Base-by-base conservation (phyloP, 1,284 basidiomycete species). In the Neonothopanus nambi region DNA sequence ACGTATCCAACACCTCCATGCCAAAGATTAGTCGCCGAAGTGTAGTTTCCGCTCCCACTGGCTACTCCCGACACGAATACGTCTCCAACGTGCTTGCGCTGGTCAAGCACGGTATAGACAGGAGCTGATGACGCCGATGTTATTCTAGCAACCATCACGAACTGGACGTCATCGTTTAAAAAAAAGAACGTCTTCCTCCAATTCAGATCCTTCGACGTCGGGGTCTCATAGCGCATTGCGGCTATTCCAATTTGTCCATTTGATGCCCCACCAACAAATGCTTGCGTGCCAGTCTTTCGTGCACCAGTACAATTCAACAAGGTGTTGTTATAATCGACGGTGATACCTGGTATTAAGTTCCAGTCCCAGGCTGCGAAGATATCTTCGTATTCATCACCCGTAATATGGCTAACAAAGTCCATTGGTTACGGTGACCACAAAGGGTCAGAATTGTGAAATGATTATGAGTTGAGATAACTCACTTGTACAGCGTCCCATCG, bases 111-210 rank as follows among this genome's bases (percentile, higher is more conserved):
- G 26, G 81, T 80, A 66, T 80, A 76, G 46, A 88, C 75, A 12
- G 81, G 75, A 5, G 75, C 70, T 46, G 58, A 62, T 51, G 73
- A 73, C 11, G 67, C 67, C 8, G 80, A 81, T 21, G 69, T 66
- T 51, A 86, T 67, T 45, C 69, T 69, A 18, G 81, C 72, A 28
- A 87, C 66, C 74, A 84, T 81, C 59, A 88, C 80, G 59, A 80
- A 77, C 62, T 85, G 78, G 36, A 83, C 71, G 60, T 84, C 79
- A 58, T 79, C 70, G 48, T 82, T 75, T 55, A 90, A 74, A 78
- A 85, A 89, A 70, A 88, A 87, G 81, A 81, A 87, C 0, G 80
- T 77, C 67, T 89, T 89, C 60, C 82, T 82, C 76, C 80, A 89
- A 52, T 69, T 67, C 39, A 89, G 64, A 5, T 75, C 65, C 17